Percentiles rank a stretch among this genome's conserved stretches.
Conservation (phyloP, 2,329 filamentous ascomycete genomes). For the Fusarium fracticaudum region DNA sequence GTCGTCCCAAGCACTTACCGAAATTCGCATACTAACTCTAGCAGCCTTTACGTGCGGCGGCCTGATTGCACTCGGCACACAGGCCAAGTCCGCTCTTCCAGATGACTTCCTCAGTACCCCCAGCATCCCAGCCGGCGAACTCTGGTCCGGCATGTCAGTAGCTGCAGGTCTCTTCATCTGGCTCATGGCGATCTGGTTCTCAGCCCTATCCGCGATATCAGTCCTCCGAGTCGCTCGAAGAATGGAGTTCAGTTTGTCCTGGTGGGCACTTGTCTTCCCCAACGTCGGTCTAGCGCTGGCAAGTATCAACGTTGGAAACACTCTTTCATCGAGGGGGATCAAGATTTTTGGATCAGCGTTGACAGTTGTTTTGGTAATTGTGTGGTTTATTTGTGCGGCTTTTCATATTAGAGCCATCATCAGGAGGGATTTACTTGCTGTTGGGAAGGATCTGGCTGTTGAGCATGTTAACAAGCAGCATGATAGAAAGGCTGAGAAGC, state of each 20-base stretch:
- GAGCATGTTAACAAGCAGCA: slow-evolving; percentile 5
- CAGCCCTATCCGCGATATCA: not conserved
- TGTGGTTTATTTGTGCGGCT: slow-evolving; percentile 8
- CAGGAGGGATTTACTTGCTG: not conserved
- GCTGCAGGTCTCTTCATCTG: slow-evolving; percentile 17
- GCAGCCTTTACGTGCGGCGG: slow-evolving; percentile 6
- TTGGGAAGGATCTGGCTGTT: slow-evolving; percentile 16
- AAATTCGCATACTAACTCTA: rapidly evolving
- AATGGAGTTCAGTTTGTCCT: slow-evolving; percentile 8
- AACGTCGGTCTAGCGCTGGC: slow-evolving; percentile 16
- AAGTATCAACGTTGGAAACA: slow-evolving; percentile 8
- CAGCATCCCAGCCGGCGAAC: not conserved
- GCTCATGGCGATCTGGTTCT: slow-evolving; percentile 21
- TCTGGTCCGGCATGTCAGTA: slow-evolving; percentile 9
- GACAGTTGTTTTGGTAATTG: not conserved
- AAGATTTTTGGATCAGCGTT: not conserved
- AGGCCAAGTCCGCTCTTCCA: slow-evolving; percentile 1
- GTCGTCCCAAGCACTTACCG: rapidly evolving
- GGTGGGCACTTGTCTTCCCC: slow-evolving; percentile 21
- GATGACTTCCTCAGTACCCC: not conserved
- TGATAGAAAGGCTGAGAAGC: not conserved
- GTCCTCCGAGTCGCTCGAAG: not conserved
- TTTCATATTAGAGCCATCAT: not conserved
- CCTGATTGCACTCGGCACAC: not conserved
- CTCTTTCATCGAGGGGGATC: not conserved